phyloP scores from a whole-genome alignment of 2,329 filamentous ascomycete species.

The Fonsecaea pugnacius region DNA sequence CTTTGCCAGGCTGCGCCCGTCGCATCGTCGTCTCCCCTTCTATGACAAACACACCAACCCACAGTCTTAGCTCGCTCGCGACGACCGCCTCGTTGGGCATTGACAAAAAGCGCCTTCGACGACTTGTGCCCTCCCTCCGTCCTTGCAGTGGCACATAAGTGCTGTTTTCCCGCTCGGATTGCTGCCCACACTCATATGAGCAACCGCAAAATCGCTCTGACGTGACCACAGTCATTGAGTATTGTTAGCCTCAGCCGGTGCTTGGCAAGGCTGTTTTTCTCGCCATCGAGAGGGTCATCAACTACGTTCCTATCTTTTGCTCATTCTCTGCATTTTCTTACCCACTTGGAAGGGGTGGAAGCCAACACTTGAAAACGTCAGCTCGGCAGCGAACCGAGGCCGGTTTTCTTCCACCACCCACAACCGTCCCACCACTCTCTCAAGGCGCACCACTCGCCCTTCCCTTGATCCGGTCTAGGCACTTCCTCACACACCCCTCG shows the following conservation, averaged over 20 bases:
- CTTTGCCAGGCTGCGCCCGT: too few species aligned
- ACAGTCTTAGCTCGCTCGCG: not conserved
- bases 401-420: constrained; percentile 1
- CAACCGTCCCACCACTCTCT: not conserved
- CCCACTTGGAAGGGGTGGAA: not conserved
- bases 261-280: constrained; percentile 2
- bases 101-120: not conserved
- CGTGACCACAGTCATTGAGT: not conserved
- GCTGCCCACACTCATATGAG: not conserved
- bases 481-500: not conserved
- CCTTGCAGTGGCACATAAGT: not conserved
- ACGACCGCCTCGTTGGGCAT: not conserved
- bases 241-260: not conserved
- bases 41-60: not conserved
- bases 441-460: not conserved
- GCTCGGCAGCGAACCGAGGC: constrained; percentile 6
- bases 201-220: not conserved
- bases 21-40: not conserved
- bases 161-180: not conserved
- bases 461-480: not conserved
- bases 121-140: not conserved
- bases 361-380: not conserved
- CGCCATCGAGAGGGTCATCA: not conserved
- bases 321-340: not conserved
- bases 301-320: not conserved